Evolutionary conservation across 768 basidiomycete genomes (phyloP), one percentile per base, ranked within the genome.

Genomic region (Royoungia palumana): DNA sequence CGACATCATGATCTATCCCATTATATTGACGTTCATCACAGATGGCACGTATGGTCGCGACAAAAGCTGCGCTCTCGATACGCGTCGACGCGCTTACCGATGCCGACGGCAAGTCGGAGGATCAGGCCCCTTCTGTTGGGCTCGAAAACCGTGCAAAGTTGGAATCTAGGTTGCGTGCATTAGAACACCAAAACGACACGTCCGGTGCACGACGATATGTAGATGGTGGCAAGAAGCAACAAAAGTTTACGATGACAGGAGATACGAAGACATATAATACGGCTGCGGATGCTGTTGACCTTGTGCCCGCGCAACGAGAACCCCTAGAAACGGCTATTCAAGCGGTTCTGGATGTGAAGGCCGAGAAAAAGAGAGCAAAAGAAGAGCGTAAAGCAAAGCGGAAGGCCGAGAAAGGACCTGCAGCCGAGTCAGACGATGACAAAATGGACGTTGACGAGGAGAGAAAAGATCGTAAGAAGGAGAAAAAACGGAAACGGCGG

Each of bases 11-110:
- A 5, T 46, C 46, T 25, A 17, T 9, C 36, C 30, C 47, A 38
- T 11, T 41, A 25, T 40, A 13, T 34, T 50, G 44, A 57, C 20
- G 43, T 17, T 9, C 39, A 24, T 43, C 46, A 6, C 59, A 89
- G 86, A 98, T 98, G 96, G 96, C 96, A 19, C 90, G 96, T 62
- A 99, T 99, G 96, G 93, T 98, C 25, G 94, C 96, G 41, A 98
- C 96, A 41, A 99, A 99, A 76, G 85, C 95, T 4, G 90, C 96
- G 1, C 82, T 99, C 13, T 95, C 95, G 5, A 92, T 96, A 61
- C 95, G 96, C 69, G 92, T 98, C 32, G 96, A 99, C 58, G 96
- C 96, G 7, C 85, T 99, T 39, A 87, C 94, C 35, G 93, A 96
- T 53, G 76, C 84, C 9, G 91, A 97, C 51, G 88, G 84, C 59